phyloP scores from a whole-genome alignment of 306 rosid genomes.

The Quercus engelmannii region DNA sequence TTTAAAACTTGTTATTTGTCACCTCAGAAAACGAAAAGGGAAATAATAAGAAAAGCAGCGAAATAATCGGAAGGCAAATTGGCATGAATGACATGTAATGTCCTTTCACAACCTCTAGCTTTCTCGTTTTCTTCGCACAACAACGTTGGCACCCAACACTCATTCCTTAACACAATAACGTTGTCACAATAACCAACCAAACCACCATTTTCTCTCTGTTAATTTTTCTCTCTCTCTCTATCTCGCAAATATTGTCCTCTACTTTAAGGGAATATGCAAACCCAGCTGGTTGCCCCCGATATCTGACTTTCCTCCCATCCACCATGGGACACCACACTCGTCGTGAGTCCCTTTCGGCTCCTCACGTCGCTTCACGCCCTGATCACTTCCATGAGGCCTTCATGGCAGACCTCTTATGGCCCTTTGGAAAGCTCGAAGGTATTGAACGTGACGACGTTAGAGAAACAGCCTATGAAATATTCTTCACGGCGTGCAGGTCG shows the following conservation, averaged over 20 bases:
- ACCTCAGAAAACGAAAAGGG: no score
- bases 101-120: constrained; percentile 15
- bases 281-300: constrained; percentile 31
- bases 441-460: constrained; percentile 52
- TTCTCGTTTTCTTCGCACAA: constrained; percentile 40
- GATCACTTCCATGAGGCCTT: constrained; percentile 22
- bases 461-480: constrained; percentile 85
- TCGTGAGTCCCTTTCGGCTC: constrained; percentile 59
- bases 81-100: background rate
- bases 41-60: background rate
- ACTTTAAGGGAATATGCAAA: constrained; percentile 34
- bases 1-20: no score
- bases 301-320: constrained; percentile 16
- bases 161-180: constrained; percentile 27
- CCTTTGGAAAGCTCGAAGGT: constrained; percentile 52
- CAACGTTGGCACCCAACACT: constrained; percentile 34
- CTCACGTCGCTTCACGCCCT: constrained; percentile 27
- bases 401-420: constrained; percentile 42
- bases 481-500: constrained; percentile 82
- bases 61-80: background rate
- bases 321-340: constrained; percentile 82
- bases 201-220: constrained; percentile 16
- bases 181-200: constrained; percentile 43
- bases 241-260: background rate
- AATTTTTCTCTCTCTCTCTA: no score